Evolutionary conservation across 2,329 filamentous ascomycete genomes (phyloP).

Genomic region (Aspergillus melleus): DNA sequence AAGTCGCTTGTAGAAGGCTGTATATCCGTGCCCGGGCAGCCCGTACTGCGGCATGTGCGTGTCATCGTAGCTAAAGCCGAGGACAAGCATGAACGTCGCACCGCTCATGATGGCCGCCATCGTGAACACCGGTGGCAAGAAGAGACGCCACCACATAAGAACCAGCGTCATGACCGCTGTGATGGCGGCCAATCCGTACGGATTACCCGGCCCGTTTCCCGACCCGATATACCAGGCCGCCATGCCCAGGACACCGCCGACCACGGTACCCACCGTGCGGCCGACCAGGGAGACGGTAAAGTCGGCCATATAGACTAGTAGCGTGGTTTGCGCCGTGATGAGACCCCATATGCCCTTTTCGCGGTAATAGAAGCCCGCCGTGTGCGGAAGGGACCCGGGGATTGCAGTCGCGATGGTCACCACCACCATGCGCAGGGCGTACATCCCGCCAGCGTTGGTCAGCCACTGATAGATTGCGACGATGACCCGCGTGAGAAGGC

Average conservation of each 20-base stretch:
- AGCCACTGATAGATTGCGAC: constrained; percentile 41
- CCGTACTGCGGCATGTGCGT: constrained; percentile 23
- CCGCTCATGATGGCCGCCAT: constrained; percentile 41
- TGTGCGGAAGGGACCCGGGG: constrained; percentile 43
- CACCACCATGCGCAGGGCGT: constrained; percentile 50
- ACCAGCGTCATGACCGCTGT: constrained; percentile 33
- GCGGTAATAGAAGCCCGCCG: constrained; percentile 53
- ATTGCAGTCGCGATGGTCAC: constrained; percentile 49
- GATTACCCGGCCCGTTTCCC: constrained; percentile 49
- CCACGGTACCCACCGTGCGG: constrained; percentile 45
- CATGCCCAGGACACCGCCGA: constrained; percentile 51
- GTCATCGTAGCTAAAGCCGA: constrained; percentile 52
- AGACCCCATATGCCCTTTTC: constrained; percentile 55
- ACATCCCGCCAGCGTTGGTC: constrained; percentile 46
- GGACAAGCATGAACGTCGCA: constrained; percentile 46
- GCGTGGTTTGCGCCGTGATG: constrained; percentile 52
- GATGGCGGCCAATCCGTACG: constrained; percentile 51
- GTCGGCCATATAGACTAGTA: constrained; percentile 54
- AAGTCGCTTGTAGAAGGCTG: constrained; percentile 9
- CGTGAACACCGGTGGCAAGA: constrained; percentile 30
- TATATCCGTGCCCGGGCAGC: constrained; percentile 4
- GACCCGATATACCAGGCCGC: constrained; percentile 55
- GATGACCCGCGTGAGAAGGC: constrained; percentile 22
- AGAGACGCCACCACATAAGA: constrained; percentile 39
- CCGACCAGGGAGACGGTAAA: constrained; percentile 50